Conservation (phyloP, 495 filamentous ascomycete species). For the Durotheca rogersii region DNA sequence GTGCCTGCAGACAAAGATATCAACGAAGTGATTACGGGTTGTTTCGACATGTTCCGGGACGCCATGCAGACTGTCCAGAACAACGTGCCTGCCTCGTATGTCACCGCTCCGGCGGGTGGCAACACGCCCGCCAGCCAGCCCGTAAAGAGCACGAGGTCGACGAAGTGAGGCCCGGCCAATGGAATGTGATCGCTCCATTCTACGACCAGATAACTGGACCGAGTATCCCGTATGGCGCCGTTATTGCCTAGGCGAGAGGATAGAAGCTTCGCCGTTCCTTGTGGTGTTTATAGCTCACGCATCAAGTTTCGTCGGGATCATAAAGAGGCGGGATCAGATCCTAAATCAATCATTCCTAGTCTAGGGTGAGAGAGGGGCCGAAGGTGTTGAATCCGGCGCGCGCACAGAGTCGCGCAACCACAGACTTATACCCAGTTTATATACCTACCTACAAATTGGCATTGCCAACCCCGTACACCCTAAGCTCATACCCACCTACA, state of each 20-base stretch:
- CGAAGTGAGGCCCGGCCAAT: conserved; percentile 15
- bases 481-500: too few species aligned
- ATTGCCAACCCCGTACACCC: too few species aligned
- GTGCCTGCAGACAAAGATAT: conserved; percentile 39
- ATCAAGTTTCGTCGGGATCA: too few species aligned
- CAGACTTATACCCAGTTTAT: too few species aligned
- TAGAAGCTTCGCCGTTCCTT: background rate
- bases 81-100: conserved; percentile 47
- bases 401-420: too few species aligned
- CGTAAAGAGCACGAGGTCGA: conserved; percentile 11
- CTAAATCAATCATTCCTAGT: too few species aligned
- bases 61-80: conserved; percentile 46
- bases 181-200: background rate
- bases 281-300: too few species aligned
- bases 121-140: conserved; percentile 2
- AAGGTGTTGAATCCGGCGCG: too few species aligned
- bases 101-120: conserved; percentile 3
- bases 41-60: conserved; percentile 41
- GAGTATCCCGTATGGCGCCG: background rate
- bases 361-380: too few species aligned
- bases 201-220: background rate
- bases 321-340: too few species aligned
- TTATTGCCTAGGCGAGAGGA: background rate
- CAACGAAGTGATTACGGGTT: conserved; percentile 43
- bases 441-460: too few species aligned